These are phyloP conservation scores for Sarcomyxa edulis DNA, from an alignment of 768 basidiomycete species.

Conservation along the genomic window DNA sequence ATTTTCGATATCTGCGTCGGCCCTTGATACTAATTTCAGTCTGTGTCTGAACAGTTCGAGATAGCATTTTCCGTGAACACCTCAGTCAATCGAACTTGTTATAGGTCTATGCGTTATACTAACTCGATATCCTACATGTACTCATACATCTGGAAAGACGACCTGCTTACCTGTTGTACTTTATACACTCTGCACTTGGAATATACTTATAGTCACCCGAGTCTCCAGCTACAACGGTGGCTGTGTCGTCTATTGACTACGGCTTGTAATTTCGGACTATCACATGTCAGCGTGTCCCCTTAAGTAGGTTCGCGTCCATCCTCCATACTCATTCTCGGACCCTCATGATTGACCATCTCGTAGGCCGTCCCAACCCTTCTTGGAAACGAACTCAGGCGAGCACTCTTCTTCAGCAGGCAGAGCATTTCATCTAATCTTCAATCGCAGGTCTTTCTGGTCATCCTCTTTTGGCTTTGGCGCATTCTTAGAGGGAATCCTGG, in stretches of 20 bases:
- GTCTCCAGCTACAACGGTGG: too few relatives aligned
- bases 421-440: not conserved
- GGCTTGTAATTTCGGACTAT: too few relatives aligned
- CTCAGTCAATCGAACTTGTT: conserved; percentile 20
- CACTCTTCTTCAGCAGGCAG: conserved; percentile 2
- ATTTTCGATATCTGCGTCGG: not conserved
- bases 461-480: conserved; percentile 88
- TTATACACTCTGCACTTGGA: too few relatives aligned
- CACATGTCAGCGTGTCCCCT: conserved; percentile 23
- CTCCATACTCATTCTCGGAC: not conserved
- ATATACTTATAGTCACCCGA: too few relatives aligned
- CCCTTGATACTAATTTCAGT: not conserved
- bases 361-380: conserved; percentile 83
- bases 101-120: too few relatives aligned
- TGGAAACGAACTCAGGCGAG: conserved; percentile 84
- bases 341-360: conserved; percentile 88
- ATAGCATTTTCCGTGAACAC: conserved; percentile 56
- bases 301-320: too few relatives aligned
- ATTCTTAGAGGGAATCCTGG: conserved; percentile 59
- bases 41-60: conserved; percentile 37
- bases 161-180: too few relatives aligned
- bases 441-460: conserved; percentile 78
- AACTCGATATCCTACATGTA: too few relatives aligned
- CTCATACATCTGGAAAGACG: too few relatives aligned
- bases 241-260: too few relatives aligned